phyloP scores from a whole-genome alignment of 495 filamentous ascomycete genomes.

The Podospora pseudoanserina region DNA sequence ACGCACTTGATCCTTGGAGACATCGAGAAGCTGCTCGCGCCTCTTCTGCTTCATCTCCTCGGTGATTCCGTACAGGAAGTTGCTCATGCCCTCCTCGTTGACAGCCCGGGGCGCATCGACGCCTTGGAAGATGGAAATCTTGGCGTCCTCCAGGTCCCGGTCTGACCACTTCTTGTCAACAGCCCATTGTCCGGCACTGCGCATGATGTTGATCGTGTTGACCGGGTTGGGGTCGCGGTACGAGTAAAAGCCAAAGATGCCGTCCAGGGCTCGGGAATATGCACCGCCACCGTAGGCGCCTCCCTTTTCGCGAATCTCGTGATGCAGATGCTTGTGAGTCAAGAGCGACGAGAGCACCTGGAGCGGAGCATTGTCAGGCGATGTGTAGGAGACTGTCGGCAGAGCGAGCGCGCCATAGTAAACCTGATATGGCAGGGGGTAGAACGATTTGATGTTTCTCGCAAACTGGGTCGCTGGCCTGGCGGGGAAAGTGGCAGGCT shows the following conservation, averaged over 20 bases:
- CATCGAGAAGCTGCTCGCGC: slow-evolving; percentile 83
- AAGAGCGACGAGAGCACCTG: slow-evolving; percentile 88
- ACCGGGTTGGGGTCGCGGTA: slow-evolving; percentile 96
- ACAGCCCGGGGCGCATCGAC: slow-evolving; percentile 89
- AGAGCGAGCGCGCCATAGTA: slow-evolving; percentile 82
- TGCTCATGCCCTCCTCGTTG: slow-evolving; percentile 79
- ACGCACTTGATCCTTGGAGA: slow-evolving; percentile 74
- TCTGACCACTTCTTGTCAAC: slow-evolving; percentile 79
- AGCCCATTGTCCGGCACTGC: slow-evolving; percentile 78
- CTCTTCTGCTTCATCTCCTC: slow-evolving; percentile 86
- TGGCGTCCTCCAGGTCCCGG: slow-evolving; percentile 90
- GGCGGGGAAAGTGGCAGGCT: slow-evolving; percentile 36
- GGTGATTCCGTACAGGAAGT: slow-evolving; percentile 80
- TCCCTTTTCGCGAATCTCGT: slow-evolving; percentile 96
- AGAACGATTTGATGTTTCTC: slow-evolving; percentile 70
- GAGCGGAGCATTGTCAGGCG: slow-evolving; percentile 67
- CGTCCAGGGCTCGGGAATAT: slow-evolving; percentile 71
- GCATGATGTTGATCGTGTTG: slow-evolving; percentile 83
- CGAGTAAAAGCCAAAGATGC: slow-evolving; percentile 89
- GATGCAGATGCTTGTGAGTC: slow-evolving; percentile 96
- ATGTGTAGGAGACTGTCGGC: slow-evolving; percentile 81
- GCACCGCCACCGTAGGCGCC: slow-evolving; percentile 94
- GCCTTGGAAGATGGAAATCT: slow-evolving; percentile 90
- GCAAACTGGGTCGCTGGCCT: slow-evolving; percentile 31
- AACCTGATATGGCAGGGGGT: slow-evolving; percentile 92